Percentiles rank a stretch among this genome's conserved stretches.
phyloP scores from a whole-genome alignment of 140 eudicot species.

The Ambrosia hybrid region DNA sequence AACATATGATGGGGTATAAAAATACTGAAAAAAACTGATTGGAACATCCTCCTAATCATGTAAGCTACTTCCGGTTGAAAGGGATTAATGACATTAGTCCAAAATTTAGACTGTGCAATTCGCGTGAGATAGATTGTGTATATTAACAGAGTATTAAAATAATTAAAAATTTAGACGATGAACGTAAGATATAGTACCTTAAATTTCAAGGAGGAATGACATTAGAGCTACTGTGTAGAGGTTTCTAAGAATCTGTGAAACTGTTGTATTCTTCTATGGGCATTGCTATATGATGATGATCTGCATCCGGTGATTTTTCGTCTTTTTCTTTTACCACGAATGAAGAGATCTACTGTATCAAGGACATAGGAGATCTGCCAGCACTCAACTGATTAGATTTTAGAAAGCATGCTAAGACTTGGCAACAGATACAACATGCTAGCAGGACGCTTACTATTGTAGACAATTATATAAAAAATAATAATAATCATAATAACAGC shows the following conservation, averaged over 20 bases:
- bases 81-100: background rate
- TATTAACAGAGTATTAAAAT: background rate
- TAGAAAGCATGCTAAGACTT: slow-evolving; percentile 16
- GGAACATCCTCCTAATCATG: no score
- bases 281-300: slow-evolving; percentile 20
- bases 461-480: background rate
- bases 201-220: background rate
- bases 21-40: background rate
- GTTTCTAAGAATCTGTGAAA: slow-evolving; percentile 55
- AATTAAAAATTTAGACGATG: background rate
- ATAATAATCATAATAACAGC: no score
- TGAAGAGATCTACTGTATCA: slow-evolving; percentile 79
- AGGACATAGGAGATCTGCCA: slow-evolving; percentile 88
- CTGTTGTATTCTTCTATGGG: slow-evolving; percentile 43
- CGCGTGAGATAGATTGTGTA: background rate
- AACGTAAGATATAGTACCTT: slow-evolving; percentile 23
- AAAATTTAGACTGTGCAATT: background rate
- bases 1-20: background rate
- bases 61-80: background rate
- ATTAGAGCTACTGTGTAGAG: slow-evolving; percentile 23
- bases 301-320: slow-evolving; percentile 7
- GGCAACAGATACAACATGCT: slow-evolving; percentile 15
- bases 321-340: slow-evolving; percentile 44
- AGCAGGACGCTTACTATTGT: background rate
- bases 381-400: slow-evolving; percentile 34